Evolutionary conservation across 208 protist genomes (phyloP).

Genomic region (Phytomonas sp.): DNA sequence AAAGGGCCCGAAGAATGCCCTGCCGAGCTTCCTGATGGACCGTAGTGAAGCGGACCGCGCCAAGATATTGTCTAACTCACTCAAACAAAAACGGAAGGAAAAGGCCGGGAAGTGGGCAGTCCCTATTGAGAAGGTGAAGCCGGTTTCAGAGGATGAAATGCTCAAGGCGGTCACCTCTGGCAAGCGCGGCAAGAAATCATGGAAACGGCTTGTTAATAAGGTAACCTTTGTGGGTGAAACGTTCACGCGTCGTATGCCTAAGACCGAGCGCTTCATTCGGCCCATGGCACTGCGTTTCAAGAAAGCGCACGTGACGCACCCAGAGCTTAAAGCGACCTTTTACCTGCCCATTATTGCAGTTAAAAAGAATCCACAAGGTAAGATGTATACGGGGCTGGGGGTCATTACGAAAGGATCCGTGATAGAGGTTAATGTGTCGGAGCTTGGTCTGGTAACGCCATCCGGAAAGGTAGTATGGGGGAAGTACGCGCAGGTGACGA

Average conservation of each 20-base stretch:
- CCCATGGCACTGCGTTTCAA: conserved; percentile 98
- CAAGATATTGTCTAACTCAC: conserved; percentile 98
- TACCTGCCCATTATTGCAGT: conserved; percentile 98
- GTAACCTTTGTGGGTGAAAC: conserved; percentile 99
- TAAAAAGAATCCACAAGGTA: conserved; percentile 99
- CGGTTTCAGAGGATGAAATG: conserved; percentile 98
- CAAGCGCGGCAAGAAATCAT: conserved; percentile 95
- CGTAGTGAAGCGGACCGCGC: conserved; percentile 94
- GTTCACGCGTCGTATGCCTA: conserved; percentile 99
- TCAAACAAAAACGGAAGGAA: conserved; percentile 99
- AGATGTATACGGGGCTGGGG: conserved; percentile 98
- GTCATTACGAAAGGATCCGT: conserved; percentile 99
- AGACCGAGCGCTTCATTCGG: conserved; percentile 99
- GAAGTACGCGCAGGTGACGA: conserved; percentile 99
- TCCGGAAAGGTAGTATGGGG: conserved; percentile 98
- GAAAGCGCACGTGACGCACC: conserved; percentile 99
- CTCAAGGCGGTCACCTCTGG: conserved; percentile 97
- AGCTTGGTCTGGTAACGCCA: conserved; percentile 99
- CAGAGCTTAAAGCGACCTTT: conserved; percentile 99
- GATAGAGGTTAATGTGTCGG: conserved; percentile 99
- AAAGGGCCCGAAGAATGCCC: conserved; percentile 92
- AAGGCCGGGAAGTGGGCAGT: conserved; percentile 99
- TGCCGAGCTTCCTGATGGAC: conserved; percentile 99
- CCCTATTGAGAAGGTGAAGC: conserved; percentile 98
- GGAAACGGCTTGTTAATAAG: conserved; percentile 99